Conservation (phyloP, 2,329 filamentous ascomycete genomes). For the Venturia effusa region DNA sequence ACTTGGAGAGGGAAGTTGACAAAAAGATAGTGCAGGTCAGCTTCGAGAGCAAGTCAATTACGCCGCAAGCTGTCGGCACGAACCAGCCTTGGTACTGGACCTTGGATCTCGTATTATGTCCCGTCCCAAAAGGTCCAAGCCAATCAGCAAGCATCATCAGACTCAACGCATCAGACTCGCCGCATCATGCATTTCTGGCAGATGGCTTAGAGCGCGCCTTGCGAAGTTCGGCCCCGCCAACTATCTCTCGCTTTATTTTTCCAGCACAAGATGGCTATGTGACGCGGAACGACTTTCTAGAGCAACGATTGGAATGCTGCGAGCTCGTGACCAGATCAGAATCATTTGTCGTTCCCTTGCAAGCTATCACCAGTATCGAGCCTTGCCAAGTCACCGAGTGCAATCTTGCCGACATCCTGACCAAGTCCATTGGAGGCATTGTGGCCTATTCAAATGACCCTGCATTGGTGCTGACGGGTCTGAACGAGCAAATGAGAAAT, state of each 20-base stretch:
- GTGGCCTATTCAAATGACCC: neutral
- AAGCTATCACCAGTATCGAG: neutral
- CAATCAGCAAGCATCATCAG: neutral
- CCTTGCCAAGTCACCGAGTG: neutral
- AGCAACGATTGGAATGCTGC: slow-evolving; percentile 4
- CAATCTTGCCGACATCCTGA: neutral
- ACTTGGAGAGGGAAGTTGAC: neutral
- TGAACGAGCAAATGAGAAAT: neutral
- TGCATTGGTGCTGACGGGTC: neutral
- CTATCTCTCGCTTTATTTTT: neutral
- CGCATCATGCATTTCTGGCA: neutral
- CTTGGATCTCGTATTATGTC: neutral
- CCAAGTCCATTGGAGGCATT: neutral
- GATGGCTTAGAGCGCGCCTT: neutral
- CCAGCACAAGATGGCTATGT: neutral
- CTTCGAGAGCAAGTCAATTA: neutral
- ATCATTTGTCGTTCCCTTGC: neutral
- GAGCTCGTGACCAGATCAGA: neutral
- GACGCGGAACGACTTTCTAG: neutral
- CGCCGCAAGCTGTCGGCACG: neutral
- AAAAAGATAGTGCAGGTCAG: neutral
- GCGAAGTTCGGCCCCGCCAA: neutral
- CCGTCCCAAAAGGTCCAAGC: neutral
- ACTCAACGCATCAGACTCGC: neutral
- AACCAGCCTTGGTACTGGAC: neutral